These are phyloP conservation scores for Kuraishia hungarica DNA, from an alignment of 805 yeast genomes.

Conservation along the genomic window DNA sequence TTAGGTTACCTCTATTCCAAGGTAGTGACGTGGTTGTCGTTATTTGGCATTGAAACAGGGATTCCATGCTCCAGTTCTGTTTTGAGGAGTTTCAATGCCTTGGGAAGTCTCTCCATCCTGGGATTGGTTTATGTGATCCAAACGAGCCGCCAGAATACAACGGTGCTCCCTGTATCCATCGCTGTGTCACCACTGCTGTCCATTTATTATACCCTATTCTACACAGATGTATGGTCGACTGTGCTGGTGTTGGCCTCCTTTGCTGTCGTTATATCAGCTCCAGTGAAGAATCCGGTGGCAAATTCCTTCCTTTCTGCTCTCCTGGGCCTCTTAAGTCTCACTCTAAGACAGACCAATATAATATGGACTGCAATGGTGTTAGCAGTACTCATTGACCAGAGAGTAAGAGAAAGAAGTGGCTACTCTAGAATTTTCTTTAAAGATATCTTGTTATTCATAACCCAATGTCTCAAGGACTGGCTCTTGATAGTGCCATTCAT, in stretches of 20 bases:
- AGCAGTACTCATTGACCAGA: slow-evolving; percentile 44
- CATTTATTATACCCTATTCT: slow-evolving; percentile 69
- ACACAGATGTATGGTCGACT: slow-evolving; percentile 93
- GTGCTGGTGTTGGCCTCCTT: slow-evolving; percentile 52
- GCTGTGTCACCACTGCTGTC: slow-evolving; percentile 61
- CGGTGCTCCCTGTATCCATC: slow-evolving; percentile 20
- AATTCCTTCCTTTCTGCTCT: slow-evolving; percentile 35
- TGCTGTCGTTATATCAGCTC: slow-evolving; percentile 29
- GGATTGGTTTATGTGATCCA: slow-evolving; percentile 11
- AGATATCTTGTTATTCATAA: slow-evolving; percentile 23
- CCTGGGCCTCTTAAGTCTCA: slow-evolving; percentile 53
- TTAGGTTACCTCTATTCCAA: slow-evolving; percentile 31
- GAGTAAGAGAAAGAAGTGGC: slow-evolving; percentile 24
- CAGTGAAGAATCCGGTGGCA: slow-evolving; percentile 10
- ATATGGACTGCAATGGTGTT: slow-evolving; percentile 70
- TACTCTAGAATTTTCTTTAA: slow-evolving; percentile 3
- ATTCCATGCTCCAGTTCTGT: slow-evolving; percentile 26
- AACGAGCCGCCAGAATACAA: slow-evolving; percentile 4
- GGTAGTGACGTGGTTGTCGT: slow-evolving; percentile 29
- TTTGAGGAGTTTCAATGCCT: slow-evolving; percentile 50
- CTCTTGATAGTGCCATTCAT: slow-evolving; percentile 37
- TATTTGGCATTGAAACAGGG: slow-evolving; percentile 10
- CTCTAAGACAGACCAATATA: slow-evolving; percentile 87
- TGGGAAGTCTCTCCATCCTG: slow-evolving; percentile 52
- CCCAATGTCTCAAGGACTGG: slow-evolving; percentile 15